Evolutionary conservation across 768 basidiomycete genomes (phyloP), one percentile per base, ranked within the genome.

Genomic region (Naematelia aurantialba): DNA sequence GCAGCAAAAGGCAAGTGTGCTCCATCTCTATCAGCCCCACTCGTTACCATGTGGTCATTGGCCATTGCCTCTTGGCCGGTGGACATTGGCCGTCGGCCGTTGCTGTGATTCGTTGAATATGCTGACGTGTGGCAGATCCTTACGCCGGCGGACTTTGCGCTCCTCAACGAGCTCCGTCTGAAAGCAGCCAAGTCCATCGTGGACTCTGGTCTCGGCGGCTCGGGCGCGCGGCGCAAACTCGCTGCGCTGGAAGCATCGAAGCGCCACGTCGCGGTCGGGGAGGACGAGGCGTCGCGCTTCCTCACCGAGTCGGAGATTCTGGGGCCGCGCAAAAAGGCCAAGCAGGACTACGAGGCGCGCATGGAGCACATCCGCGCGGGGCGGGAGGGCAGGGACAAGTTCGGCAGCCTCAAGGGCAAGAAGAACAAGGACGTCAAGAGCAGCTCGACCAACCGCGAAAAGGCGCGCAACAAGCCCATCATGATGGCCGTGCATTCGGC

Each of bases 131-230:
- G n/a, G n/a, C n/a, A 96, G 91, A 98, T 99, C 69, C 84, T 98
- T 45, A 98, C 96, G 0, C 96, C 96, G 0, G 92, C 92, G 27
- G 96, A 99, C 76, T 99, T 97, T 73, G 89, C 89, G 0, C 77
- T 96, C 52, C 81, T 98, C 53, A 89, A 89, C 70, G 90, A 96
- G 66, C 85, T 98, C 19, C 86, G 87, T 1, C 82, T 90, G 51
- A 82, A 90, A 78, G 89, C 87, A 0, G 89, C 89, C 17, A 79
- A 82, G 14, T 82, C 85, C 58, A 85, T 84, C 0, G 85, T 88
- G 4, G 85, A 89, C 70, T 77, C 77, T 22, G 85, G 85, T 1
- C 87, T 86, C 3, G 87, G 89, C 1, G 80, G 84, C 19, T 63
- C 69, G 5, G 85, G 82, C 34, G 86, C 90, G 2, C 96, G 96